Evolutionary conservation across 176 grass and related monocot genomes (phyloP), one percentile per base, ranked within the genome.

Genomic region (Musa schizocarpa): DNA sequence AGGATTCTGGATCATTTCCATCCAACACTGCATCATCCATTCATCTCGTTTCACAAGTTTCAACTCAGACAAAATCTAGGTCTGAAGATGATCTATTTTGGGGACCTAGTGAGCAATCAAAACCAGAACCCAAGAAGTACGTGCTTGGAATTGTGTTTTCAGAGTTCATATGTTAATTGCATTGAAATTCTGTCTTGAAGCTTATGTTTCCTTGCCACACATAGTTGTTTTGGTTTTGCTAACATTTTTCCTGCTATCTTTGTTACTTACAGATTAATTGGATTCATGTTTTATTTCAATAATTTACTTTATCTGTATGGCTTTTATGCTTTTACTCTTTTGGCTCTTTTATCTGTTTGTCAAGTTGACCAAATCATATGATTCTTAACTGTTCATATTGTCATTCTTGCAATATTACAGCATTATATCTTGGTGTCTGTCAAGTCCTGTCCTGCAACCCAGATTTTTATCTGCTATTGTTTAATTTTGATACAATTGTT

Each of bases 71-170:
- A 14, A 99, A 92, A 79, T 85, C 88, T 69, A 92, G 53, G 80
- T 78, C 78, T 54, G 96, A 99, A 78, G 96, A 99, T 79, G 96
- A 99, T 86, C 81, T 99, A 64, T 99, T 99, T 76, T 99, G 96
- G 96, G 96, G 96, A 57, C 83, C 91, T 68, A 82, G 74, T 63
- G 91, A 99, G 49, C 83, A 87, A 50, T 82, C 82, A 52, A 99
- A 95, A 82, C 86, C 91, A 83, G 96, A 95, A 82, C 80, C 79
- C 34, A 89, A 86, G 69, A 87, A 92, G 96, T 99, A 92, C 21
- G 86, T 89, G 34, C 55, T 68, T 81, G 58, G 43, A 43, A 48
- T 66, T 75, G 21, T 53, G 25, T 19, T 74, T 49, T 73, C 12
- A 21, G 49, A 49, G 72, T 29, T 53, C 52, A 49, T 71, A 50